phyloP scores from a whole-genome alignment of 2,329 filamentous ascomycete genomes.

The Mollisiaceae sp. region DNA sequence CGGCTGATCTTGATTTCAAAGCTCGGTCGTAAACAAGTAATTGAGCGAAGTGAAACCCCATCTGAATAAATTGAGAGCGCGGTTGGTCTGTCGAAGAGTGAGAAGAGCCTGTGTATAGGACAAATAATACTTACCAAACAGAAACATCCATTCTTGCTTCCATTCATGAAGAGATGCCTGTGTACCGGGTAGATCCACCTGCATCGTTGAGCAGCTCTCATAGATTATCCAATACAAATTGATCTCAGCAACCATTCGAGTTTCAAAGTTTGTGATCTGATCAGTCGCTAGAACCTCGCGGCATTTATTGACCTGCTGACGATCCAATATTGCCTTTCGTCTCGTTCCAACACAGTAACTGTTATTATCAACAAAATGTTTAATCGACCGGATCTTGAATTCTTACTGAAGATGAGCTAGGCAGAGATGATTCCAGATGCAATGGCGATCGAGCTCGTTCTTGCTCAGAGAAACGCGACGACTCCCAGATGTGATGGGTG shows the following conservation, averaged over 20 bases:
- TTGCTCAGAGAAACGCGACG: slow-evolving; percentile 28
- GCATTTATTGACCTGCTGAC: slow-evolving; percentile 46
- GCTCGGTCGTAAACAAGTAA: slow-evolving; percentile 49
- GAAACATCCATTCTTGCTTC: slow-evolving; percentile 47
- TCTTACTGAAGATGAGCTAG: slow-evolving; percentile 49
- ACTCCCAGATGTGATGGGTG: slow-evolving; percentile 19
- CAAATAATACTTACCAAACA: slow-evolving; percentile 42
- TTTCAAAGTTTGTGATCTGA: slow-evolving; percentile 50
- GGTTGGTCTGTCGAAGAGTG: slow-evolving; percentile 44
- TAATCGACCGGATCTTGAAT: not conserved
- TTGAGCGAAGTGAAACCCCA: slow-evolving; percentile 53
- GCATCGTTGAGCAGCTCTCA: slow-evolving; percentile 41
- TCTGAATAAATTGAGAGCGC: slow-evolving; percentile 50
- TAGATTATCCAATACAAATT: slow-evolving; percentile 53
- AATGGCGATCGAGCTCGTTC: slow-evolving; percentile 42
- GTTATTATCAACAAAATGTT: not conserved
- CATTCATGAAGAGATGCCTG: slow-evolving; percentile 45
- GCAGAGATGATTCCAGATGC: slow-evolving; percentile 51
- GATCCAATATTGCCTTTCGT: slow-evolving; percentile 45
- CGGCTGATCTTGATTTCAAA: slow-evolving; percentile 44
- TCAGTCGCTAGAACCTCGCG: slow-evolving; percentile 46
- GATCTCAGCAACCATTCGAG: slow-evolving; percentile 52
- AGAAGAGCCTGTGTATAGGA: not conserved
- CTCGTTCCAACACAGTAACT: slow-evolving; percentile 51
- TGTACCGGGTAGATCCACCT: slow-evolving; percentile 44